Percentiles rank a stretch among this genome's conserved stretches.
Conservation (phyloP, 768 basidiomycete species). For the Termitomyces sp. region DNA sequence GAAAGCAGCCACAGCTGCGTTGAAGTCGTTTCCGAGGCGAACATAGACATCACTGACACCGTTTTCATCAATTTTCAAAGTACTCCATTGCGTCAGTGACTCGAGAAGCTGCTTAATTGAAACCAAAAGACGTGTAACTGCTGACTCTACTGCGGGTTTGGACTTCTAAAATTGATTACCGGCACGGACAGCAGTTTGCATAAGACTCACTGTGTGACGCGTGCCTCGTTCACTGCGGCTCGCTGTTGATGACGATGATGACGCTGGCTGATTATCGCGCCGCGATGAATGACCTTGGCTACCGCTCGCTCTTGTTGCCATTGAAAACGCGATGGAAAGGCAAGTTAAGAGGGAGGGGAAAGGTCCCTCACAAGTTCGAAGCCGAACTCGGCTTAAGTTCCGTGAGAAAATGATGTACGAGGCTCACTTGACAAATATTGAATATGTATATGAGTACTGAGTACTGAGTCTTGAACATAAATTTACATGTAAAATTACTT, state of each 20-base stretch:
- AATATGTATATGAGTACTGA: too few relatives aligned
- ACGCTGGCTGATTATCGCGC: conserved; percentile 47
- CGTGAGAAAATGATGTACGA: conserved; percentile 10
- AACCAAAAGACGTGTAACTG: conserved; percentile 88
- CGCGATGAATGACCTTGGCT: conserved; percentile 38
- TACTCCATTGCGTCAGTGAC: conserved; percentile 82
- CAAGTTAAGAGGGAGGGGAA: neutral
- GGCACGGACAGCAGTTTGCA: neutral
- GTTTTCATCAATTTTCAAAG: conserved; percentile 60
- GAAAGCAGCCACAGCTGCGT: conserved; percentile 88
- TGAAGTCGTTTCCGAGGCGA: conserved; percentile 94
- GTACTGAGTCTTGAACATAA: too few relatives aligned
- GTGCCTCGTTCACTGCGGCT: conserved; percentile 35
- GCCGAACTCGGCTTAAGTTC: neutral
- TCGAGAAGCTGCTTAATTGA: conserved; percentile 95
- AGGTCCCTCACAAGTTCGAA: neutral
- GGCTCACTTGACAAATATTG: neutral
- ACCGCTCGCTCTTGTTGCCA: conserved; percentile 24
- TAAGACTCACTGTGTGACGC: conserved; percentile 31
- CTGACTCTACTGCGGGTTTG: conserved; percentile 81
- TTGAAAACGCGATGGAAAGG: conserved; percentile 10
- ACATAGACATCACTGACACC: conserved; percentile 98
- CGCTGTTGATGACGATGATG: conserved; percentile 38
- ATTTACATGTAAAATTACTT: too few relatives aligned
- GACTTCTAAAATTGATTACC: conserved; percentile 6